Base-by-base conservation (phyloP, 345 rosid genomes). In the Eucalyptus pauciflora region DNA sequence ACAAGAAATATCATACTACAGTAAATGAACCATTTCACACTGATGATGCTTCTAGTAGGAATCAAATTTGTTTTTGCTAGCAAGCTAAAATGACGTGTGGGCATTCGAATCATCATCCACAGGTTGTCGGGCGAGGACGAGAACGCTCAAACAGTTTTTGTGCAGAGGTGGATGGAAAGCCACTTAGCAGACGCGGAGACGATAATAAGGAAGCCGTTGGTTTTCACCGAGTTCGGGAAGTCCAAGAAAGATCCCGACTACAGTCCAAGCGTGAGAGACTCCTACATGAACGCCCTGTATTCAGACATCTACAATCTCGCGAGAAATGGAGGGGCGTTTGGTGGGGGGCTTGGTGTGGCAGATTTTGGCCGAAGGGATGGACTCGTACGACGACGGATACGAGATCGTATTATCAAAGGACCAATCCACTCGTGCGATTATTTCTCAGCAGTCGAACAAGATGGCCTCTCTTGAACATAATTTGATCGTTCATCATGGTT, bases 341-440 rank as follows among this genome's bases (percentile, higher is more conserved):
- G 88, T 3, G 94, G 94, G 5, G 94, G n/a, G n/a, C n/a, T n/a
- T n/a, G n/a, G 90, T 93, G 29, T 93, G 94, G 93, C 94, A 93
- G 58, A 50, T 94, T 5, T 15, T 93, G 90, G 93, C 90, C 13
- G 87, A 91, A 43, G 92, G 91, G 24, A 91, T 92, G 94, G 91
- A 91, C 1, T 85, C 92, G 5, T 92, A 86, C 50, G 11, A 71
- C 16, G 94, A 93, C 87, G 95, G 91, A 9, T 90, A 92, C 54
- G 90, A 90, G 90, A 91, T 93, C 13, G 91, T 88, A 29, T 88
- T 92, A 24, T 87, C 92, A 1, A 80, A 91, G 45, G 88, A 87
- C 6, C 89, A 87, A 56, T 90, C 92, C 27, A 92, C 94, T 7
- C 41, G 45, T 24, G 37, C 24, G 56, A 76, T 92, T 5, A 90